Conservation (phyloP, 2,329 filamentous ascomycete species). For the Periconia sp. region DNA sequence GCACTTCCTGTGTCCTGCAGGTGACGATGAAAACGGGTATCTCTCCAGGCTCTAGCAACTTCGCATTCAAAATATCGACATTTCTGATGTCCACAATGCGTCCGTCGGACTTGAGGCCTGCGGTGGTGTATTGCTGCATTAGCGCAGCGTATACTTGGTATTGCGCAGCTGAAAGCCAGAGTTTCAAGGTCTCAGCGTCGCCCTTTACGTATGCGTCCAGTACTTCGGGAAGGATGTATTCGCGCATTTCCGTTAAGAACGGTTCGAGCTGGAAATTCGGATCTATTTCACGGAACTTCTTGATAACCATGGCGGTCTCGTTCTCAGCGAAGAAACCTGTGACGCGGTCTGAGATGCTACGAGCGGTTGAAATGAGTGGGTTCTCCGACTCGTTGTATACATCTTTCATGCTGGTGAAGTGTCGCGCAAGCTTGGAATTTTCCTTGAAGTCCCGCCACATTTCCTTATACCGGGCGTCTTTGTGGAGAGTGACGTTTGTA, state of each 20-base stretch:
- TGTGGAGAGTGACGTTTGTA: conserved; percentile 93
- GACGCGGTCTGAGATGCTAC: conserved; percentile 90
- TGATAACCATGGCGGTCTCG: conserved; percentile 96
- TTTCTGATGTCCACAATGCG: conserved; percentile 93
- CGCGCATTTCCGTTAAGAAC: conserved; percentile 92
- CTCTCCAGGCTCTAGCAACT: conserved; percentile 83
- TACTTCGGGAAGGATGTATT: conserved; percentile 97
- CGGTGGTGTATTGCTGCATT: conserved; percentile 92
- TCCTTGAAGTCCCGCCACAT: conserved; percentile 98
- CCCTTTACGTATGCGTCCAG: conserved; percentile 98
- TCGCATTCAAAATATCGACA: conserved; percentile 83
- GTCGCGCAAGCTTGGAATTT: conserved; percentile 84
- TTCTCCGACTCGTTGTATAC: conserved; percentile 98
- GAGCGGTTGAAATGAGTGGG: conserved; percentile 87
- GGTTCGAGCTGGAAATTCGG: conserved; percentile 93
- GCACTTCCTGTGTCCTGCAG: conserved; percentile 94
- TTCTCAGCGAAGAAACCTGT: conserved; percentile 98
- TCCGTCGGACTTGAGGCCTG: conserved; percentile 92
- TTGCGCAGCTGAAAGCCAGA: conserved; percentile 96
- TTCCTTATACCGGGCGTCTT: conserved; percentile 97
- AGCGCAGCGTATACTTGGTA: conserved; percentile 97
- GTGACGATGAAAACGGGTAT: conserved; percentile 97
- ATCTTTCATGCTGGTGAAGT: conserved; percentile 82
- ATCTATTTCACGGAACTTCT: conserved; percentile 96
- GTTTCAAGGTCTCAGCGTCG: conserved; percentile 85